Evolutionary conservation across 352 stramenopile species (phyloP), one percentile per base, ranked within the genome.

Genomic region (Sclerospora graminicola): DNA sequence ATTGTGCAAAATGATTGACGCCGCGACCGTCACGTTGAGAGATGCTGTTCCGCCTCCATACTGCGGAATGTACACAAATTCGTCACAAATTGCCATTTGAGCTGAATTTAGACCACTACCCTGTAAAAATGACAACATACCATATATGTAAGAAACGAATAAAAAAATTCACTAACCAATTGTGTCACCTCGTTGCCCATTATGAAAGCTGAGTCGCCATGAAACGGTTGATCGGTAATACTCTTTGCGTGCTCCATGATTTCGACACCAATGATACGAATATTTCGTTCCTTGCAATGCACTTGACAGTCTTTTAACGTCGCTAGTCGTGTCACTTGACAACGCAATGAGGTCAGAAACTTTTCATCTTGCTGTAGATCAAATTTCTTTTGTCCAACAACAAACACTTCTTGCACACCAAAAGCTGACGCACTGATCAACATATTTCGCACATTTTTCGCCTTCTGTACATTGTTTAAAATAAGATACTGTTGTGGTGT

Each of bases 131-230:
- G 8, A 29, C 34, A 19, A 41, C 34, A 39, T 31, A n/a, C n/a
- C n/a, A n/a, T n/a, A n/a, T n/a, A n/a, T n/a, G n/a, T n/a, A n/a
- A n/a, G n/a, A n/a, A n/a, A n/a, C n/a, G n/a, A n/a, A n/a, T n/a
- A n/a, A n/a, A n/a, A n/a, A n/a, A n/a, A n/a, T n/a, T n/a, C n/a
- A n/a, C n/a, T n/a, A n/a, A n/a, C n/a, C n/a, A n/a, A n/a, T n/a
- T n/a, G n/a, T n/a, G n/a, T n/a, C 26, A 85, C 82, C 67, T 98
- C 92, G 55, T 98, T 98, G 31, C 92, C 92, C 76, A 97, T 93
- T 39, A 98, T 95, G 43, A 98, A 94, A 1, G 89, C 92, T 16
- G 84, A 93, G 32, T 89, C 72, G 26, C 72, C 74, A 23, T 74
- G 70, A 39, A 93, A 86, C 19, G 88, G 73, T 24, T 42, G 52